Evolutionary conservation across 1,284 basidiomycete genomes (phyloP).

Genomic region (Ganoderma boninense): DNA sequence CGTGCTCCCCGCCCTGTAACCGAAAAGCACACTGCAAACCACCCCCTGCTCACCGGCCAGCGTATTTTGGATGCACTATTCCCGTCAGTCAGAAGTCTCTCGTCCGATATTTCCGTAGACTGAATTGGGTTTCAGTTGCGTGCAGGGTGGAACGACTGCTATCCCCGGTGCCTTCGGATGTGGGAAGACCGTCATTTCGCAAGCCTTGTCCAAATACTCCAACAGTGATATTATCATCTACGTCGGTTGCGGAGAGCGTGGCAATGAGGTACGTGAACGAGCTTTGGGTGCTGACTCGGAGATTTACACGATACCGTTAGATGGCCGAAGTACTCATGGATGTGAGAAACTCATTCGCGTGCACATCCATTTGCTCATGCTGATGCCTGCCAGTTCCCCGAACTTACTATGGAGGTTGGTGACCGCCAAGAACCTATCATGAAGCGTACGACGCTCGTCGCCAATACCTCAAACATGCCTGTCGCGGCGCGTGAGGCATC

Average conservation of each 20-base stretch:
- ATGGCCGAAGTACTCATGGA: constrained; percentile 99
- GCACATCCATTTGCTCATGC: constrained; percentile 11
- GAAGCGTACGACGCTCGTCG: constrained; percentile 99
- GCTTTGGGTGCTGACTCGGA: background rate
- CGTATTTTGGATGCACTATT: constrained; percentile 97
- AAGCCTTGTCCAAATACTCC: constrained; percentile 98
- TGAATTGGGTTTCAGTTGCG: constrained; percentile 65
- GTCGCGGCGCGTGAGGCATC: constrained; percentile 99
- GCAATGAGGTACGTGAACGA: constrained; percentile 73
- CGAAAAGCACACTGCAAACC: constrained; percentile 94
- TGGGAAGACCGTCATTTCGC: constrained; percentile 96
- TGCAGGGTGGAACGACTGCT: constrained; percentile 98
- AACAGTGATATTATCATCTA: constrained; percentile 99
- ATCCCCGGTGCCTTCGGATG: constrained; percentile 99
- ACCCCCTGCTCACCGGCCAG: constrained; percentile 95
- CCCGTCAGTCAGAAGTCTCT: constrained; percentile 64
- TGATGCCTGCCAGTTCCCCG: constrained; percentile 78
- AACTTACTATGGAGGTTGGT: constrained; percentile 90
- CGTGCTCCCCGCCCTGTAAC: constrained; percentile 95
- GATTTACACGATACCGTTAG: constrained; percentile 46
- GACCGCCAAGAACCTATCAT: constrained; percentile 99
- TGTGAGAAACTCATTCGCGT: constrained; percentile 50
- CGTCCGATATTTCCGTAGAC: constrained; percentile 1
- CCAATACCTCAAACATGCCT: constrained; percentile 99
- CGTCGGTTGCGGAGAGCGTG: constrained; percentile 96